These are phyloP conservation scores for Chytriomyces confervae DNA, from an alignment of 192 early-diverging fungal species.

Conservation along the genomic window DNA sequence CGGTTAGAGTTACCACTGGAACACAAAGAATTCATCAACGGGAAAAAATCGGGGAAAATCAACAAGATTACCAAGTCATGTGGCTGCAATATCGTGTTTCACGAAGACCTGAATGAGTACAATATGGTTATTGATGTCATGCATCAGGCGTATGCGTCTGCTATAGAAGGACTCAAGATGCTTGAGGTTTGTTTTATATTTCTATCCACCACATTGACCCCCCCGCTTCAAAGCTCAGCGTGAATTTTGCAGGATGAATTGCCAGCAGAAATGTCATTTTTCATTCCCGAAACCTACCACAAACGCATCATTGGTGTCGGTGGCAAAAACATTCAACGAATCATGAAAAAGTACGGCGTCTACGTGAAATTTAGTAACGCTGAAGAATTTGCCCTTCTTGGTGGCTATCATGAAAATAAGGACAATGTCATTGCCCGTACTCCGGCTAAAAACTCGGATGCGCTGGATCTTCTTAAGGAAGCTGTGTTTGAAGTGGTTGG, in stretches of 20 bases:
- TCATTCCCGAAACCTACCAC: slow-evolving; percentile 80
- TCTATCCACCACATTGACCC: not conserved
- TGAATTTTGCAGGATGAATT: slow-evolving; percentile 68
- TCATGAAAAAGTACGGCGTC: slow-evolving; percentile 88
- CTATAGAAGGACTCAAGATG: slow-evolving; percentile 72
- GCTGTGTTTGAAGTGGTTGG: slow-evolving; percentile 68
- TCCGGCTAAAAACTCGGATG: slow-evolving; percentile 73
- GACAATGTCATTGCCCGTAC: slow-evolving; percentile 86
- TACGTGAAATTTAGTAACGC: slow-evolving; percentile 88
- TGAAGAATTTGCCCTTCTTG: slow-evolving; percentile 72
- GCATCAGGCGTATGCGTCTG: slow-evolving; percentile 55
- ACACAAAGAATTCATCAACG: slow-evolving; percentile 85
- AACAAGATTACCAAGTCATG: slow-evolving; percentile 82
- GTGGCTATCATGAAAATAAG: slow-evolving; percentile 79
- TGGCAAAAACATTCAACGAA: slow-evolving; percentile 87
- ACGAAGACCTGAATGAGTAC: slow-evolving; percentile 72
- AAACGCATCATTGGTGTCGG: slow-evolving; percentile 89
- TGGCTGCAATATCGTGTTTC: slow-evolving; percentile 72
- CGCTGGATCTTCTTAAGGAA: slow-evolving; percentile 65
- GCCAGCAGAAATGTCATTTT: slow-evolving; percentile 86
- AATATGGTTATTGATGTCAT: slow-evolving; percentile 83
- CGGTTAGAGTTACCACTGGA: slow-evolving; percentile 76
- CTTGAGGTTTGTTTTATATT: slow-evolving; percentile 49
- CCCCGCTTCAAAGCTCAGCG: not conserved
- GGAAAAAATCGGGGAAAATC: slow-evolving; percentile 89